These are phyloP conservation scores for Nakazawaea ambrosiae DNA, from an alignment of 805 yeast species.

Conservation along the genomic window DNA sequence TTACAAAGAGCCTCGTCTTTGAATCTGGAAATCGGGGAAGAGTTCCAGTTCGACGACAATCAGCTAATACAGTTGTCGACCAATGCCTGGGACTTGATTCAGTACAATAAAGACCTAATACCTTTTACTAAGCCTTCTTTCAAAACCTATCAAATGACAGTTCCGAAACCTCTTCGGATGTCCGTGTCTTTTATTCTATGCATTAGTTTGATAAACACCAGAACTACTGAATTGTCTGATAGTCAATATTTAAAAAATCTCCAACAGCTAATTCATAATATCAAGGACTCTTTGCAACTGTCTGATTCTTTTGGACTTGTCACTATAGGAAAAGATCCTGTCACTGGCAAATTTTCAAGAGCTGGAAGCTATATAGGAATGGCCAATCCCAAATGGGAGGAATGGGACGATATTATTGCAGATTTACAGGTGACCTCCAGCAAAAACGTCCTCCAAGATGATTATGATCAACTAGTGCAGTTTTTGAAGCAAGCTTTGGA, in stretches of 20 bases:
- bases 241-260: neutral
- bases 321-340: slow-evolving; percentile 7
- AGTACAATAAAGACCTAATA: neutral
- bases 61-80: slow-evolving; percentile 7
- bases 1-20: neutral
- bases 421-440: neutral
- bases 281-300: no score
- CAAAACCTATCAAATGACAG: slow-evolving; percentile 3
- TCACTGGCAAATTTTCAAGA: neutral
- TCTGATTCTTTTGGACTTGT: slow-evolving; percentile 10
- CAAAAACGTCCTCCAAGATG: slow-evolving; percentile 1
- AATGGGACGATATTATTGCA: slow-evolving; percentile 8
- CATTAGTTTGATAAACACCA: slow-evolving; percentile 2
- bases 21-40: neutral
- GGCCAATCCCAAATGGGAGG: slow-evolving; percentile 4
- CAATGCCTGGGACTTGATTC: slow-evolving; percentile 7
- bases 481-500: neutral
- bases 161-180: slow-evolving; percentile 3
- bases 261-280: no score
- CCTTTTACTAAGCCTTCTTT: slow-evolving; percentile 2
- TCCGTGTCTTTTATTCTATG: slow-evolving; percentile 2
- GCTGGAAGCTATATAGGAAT: slow-evolving; percentile 7
- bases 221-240: neutral
- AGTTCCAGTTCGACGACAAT: slow-evolving; percentile 3
- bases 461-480: neutral